phyloP scores from a whole-genome alignment of 2,329 filamentous ascomycete species.

The Cercospora citrullina region DNA sequence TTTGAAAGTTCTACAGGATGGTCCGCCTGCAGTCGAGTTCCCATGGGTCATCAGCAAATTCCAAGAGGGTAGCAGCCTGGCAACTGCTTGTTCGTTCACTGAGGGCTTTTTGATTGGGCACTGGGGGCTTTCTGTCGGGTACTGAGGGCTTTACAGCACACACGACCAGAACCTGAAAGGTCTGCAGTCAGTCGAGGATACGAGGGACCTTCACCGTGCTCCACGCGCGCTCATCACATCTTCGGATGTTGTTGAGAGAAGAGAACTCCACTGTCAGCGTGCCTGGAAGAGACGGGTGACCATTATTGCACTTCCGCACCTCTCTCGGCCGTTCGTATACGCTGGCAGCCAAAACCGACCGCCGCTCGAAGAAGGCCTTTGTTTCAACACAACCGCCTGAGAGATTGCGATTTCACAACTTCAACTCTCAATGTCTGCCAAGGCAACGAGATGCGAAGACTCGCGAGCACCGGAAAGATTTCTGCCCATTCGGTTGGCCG shows the following conservation, averaged over 20 bases:
- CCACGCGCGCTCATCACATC: slow-evolving; percentile 2
- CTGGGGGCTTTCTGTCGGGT: neutral
- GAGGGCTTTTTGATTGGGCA: neutral
- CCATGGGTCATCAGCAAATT: neutral
- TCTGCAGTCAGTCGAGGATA: neutral
- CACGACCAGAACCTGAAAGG: neutral
- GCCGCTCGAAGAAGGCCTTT: slow-evolving; percentile 2
- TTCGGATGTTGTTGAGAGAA: neutral
- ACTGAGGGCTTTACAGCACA: neutral
- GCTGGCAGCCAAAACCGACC: neutral
- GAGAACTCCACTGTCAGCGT: neutral
- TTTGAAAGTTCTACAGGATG: neutral
- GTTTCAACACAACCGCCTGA: neutral
- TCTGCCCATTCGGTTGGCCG: neutral
- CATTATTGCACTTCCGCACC: slow-evolving; percentile 5
- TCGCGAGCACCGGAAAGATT: neutral
- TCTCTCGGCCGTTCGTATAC: slow-evolving; percentile 4
- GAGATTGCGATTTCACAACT: neutral
- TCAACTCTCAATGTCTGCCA: neutral
- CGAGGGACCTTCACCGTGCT: neutral
- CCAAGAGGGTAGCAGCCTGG: neutral
- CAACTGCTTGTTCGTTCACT: slow-evolving; percentile 1
- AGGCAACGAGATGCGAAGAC: neutral
- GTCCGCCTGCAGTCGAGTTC: slow-evolving; percentile 1
- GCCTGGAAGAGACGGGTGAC: neutral